A percentile compares a stretch with the other conserved stretches of the same genome.
Evolutionary conservation across 148 eudicot genomes (phyloP).

Genomic region (Fagopyrum tataricum): DNA sequence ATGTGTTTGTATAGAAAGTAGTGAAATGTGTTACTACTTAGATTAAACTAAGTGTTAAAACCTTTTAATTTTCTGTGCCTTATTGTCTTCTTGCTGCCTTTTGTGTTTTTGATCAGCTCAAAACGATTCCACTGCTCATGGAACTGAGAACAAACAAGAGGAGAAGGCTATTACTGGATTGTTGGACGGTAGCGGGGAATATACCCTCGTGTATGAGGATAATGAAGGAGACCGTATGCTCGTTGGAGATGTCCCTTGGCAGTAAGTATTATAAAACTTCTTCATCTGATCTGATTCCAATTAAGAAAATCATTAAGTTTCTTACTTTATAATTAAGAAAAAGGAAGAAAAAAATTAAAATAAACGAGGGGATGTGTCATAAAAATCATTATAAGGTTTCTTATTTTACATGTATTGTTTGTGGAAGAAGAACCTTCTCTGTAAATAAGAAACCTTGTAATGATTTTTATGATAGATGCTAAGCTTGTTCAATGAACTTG

Average conservation of each 20-base stretch:
- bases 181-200: slow-evolving; percentile 87
- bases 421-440: no score
- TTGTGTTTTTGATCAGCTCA: slow-evolving; percentile 41
- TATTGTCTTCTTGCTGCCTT: slow-evolving; percentile 11
- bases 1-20: not conserved
- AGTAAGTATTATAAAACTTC: slow-evolving; percentile 55
- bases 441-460: no score
- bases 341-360: no score
- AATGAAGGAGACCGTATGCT: slow-evolving; percentile 99
- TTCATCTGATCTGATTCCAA: slow-evolving; percentile 8
- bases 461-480: no score
- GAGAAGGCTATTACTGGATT: slow-evolving; percentile 48
- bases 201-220: slow-evolving; percentile 94
- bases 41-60: not conserved
- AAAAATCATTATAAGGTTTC: no score
- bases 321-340: no score
- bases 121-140: slow-evolving; percentile 42
- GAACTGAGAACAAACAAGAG: slow-evolving; percentile 37
- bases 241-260: slow-evolving; percentile 99
- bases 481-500: not conserved
- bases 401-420: no score
- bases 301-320: no score
- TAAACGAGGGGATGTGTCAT: no score
- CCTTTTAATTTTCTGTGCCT: not conserved
- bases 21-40: not conserved